Conservation (phyloP, 768 basidiomycete species). For the Rhizopogon sp. region DNA sequence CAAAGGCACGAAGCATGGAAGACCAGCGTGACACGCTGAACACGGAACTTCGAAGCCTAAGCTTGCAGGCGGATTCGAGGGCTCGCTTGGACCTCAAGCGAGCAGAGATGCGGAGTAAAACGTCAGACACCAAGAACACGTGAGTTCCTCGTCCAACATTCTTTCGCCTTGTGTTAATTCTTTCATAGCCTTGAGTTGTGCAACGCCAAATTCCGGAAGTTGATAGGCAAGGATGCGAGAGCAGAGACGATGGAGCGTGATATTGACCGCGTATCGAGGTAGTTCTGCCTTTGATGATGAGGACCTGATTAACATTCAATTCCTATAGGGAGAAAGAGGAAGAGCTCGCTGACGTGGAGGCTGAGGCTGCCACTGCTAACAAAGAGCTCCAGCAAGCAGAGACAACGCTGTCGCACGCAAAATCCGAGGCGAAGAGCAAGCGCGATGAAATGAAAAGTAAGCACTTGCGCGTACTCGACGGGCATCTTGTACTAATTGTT, state of each 20-base stretch:
- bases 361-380: constrained; percentile 37
- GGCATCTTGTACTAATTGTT: constrained; percentile 8
- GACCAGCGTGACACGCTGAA: constrained; percentile 66
- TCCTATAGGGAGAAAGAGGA: constrained; percentile 60
- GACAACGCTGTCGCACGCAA: constrained; percentile 53
- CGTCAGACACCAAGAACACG: constrained; percentile 63
- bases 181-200: constrained; percentile 56
- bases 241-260: constrained; percentile 71
- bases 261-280: constrained; percentile 57
- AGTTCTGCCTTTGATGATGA: constrained; percentile 17
- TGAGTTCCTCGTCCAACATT: constrained; percentile 29
- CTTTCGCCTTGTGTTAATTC: not conserved
- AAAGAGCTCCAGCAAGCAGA: constrained; percentile 61
- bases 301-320: not conserved
- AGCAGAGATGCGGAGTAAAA: constrained; percentile 59
- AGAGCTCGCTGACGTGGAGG: constrained; percentile 38
- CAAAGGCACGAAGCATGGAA: constrained; percentile 57
- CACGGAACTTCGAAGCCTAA: constrained; percentile 63
- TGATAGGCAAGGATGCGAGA: constrained; percentile 56
- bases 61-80: constrained; percentile 73
- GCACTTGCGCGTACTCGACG: constrained; percentile 9
- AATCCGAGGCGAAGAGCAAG: constrained; percentile 57
- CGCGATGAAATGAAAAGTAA: constrained; percentile 59
- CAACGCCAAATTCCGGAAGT: constrained; percentile 56
- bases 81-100: constrained; percentile 76